These are phyloP conservation scores for Monilinia polystroma DNA, from an alignment of 2,329 filamentous ascomycete species.

Conservation along the genomic window DNA sequence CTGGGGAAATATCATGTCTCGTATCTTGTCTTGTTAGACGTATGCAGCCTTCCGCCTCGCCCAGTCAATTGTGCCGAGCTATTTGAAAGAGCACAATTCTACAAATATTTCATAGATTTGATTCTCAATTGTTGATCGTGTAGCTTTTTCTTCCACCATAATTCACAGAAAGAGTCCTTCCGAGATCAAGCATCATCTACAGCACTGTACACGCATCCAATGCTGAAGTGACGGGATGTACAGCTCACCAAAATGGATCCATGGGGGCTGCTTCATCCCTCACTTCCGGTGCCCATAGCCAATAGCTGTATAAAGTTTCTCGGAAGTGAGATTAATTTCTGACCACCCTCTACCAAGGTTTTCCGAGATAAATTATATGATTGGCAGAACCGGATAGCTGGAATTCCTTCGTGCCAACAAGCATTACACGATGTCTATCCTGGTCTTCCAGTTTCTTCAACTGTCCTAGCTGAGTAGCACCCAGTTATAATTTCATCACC, in stretches of 20 bases:
- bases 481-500: background rate
- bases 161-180: background rate
- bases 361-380: background rate
- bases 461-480: background rate
- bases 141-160: background rate
- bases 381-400: conserved; percentile 14
- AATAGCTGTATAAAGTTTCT: background rate
- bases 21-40: conserved; percentile 1
- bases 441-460: background rate
- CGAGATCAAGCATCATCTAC: no score
- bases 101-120: background rate
- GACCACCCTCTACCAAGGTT: background rate
- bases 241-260: background rate
- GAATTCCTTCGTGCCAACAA: background rate
- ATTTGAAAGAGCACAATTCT: background rate
- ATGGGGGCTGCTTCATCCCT: background rate
- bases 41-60: conserved; percentile 15
- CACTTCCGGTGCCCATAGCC: background rate
- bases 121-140: background rate
- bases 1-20: background rate
- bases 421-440: background rate
- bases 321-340: background rate
- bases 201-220: background rate
- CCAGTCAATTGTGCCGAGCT: background rate
- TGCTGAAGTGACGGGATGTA: background rate